phyloP scores from a whole-genome alignment of 2,329 filamentous ascomycete species.

The Calonectria fujianensis region DNA sequence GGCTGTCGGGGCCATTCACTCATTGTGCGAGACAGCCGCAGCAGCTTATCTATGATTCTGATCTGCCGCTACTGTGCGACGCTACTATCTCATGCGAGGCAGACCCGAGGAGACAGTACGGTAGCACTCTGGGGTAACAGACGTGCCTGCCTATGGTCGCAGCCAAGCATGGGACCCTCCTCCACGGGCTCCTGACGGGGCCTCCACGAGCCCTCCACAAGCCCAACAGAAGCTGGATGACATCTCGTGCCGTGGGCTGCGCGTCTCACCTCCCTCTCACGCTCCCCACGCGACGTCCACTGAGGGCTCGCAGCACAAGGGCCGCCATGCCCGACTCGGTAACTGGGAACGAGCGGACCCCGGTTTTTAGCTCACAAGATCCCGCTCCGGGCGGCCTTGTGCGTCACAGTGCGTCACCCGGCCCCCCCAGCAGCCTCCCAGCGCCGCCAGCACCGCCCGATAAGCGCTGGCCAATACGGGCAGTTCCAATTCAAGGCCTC shows the following conservation, averaged over 20 bases:
- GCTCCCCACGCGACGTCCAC: conserved; percentile 11
- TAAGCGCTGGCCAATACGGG: conserved; percentile 54
- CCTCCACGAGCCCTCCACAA: conserved; percentile 5
- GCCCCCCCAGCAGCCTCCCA: not conserved
- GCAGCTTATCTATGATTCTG: conserved; percentile 23
- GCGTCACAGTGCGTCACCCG: conserved; percentile 47
- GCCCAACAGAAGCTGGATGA: not conserved
- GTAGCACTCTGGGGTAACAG: conserved; percentile 2
- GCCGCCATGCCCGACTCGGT: conserved; percentile 21
- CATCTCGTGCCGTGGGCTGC: conserved; percentile 19
- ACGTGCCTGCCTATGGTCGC: conserved; percentile 9
- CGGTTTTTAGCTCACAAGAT: conserved; percentile 55
- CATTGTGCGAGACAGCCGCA: not conserved
- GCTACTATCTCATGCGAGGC: conserved; percentile 22
- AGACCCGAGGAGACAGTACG: not conserved
- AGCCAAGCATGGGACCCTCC: conserved; percentile 21
- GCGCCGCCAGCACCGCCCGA: conserved; percentile 34
- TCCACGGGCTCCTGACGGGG: not conserved
- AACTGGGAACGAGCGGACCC: conserved; percentile 37
- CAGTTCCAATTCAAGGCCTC: conserved; percentile 44
- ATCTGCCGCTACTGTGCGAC: conserved; percentile 14
- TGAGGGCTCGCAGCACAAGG: conserved; percentile 22
- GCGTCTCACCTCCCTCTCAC: conserved; percentile 2
- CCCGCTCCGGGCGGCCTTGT: conserved; percentile 41
- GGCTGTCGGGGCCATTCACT: not conserved